Evolutionary conservation across 2,329 filamentous ascomycete genomes (phyloP).

Genomic region (Fusarium compactum): DNA sequence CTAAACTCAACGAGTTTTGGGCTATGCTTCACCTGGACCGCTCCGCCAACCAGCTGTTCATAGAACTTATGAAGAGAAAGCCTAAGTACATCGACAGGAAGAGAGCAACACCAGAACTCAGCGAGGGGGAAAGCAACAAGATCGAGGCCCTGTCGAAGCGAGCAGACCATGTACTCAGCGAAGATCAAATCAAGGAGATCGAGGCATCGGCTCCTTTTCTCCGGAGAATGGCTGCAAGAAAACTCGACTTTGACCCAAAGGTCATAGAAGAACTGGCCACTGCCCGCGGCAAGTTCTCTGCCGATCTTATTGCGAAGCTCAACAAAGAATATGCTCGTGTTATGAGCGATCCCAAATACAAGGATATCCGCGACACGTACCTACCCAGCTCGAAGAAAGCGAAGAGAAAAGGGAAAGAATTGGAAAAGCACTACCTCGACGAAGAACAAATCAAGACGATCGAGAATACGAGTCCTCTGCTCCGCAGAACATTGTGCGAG

Average conservation of each 20-base stretch:
- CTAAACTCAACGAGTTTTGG: slow-evolving; percentile 19
- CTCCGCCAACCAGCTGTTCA: neutral
- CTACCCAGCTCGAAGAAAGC: neutral
- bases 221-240: neutral
- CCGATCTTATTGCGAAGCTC: neutral
- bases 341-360: neutral
- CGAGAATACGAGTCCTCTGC: neutral
- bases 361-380: neutral
- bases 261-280: neutral
- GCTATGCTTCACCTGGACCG: neutral
- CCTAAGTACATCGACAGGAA: neutral
- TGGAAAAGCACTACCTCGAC: neutral
- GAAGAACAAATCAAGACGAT: neutral
- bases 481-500: neutral
- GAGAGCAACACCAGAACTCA: neutral
- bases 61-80: neutral
- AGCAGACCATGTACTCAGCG: neutral
- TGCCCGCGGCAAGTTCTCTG: neutral
- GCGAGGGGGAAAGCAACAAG: neutral
- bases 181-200: neutral
- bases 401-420: no score
- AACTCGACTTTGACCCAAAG: neutral
- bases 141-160: neutral
- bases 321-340: neutral
- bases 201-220: neutral